Evolutionary conservation across 176 grass and related monocot species (phyloP).

Genomic region (Carex scoparia): DNA sequence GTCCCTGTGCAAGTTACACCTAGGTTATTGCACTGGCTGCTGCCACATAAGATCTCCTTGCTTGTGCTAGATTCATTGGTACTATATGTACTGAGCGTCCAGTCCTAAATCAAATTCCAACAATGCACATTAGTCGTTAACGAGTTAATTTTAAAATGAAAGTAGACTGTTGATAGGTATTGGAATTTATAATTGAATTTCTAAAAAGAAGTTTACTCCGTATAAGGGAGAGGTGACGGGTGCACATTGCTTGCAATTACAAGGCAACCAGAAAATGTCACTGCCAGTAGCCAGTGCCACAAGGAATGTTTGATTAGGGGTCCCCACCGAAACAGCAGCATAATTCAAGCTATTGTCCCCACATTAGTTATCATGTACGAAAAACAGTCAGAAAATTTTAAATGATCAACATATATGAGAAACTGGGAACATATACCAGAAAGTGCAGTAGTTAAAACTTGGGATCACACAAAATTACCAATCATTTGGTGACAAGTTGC

Average conservation of each 20-base stretch:
- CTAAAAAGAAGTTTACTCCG: conserved; percentile 17
- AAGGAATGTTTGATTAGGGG: conserved; percentile 67
- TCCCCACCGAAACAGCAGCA: conserved; percentile 58
- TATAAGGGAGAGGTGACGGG: background rate
- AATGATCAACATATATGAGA: background rate
- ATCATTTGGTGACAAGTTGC: background rate
- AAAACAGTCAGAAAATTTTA: background rate
- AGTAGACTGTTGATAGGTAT: background rate
- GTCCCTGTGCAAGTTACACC: conserved; percentile 27
- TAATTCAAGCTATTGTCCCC: conserved; percentile 53
- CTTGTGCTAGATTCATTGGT: conserved; percentile 59
- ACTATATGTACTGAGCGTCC: conserved; percentile 36
- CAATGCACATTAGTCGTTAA: background rate
- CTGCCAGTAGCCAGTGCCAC: conserved; percentile 77
- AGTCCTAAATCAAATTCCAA: background rate
- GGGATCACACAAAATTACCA: background rate
- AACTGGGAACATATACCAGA: background rate
- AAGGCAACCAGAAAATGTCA: conserved; percentile 86
- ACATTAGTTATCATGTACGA: background rate
- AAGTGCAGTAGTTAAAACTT: background rate
- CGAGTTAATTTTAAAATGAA: background rate
- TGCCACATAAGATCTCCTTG: conserved; percentile 45
- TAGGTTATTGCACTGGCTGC: conserved; percentile 35
- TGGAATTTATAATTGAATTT: background rate
- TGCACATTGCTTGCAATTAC: conserved; percentile 80